Evolutionary conservation across 2,329 filamentous ascomycete genomes (phyloP), one percentile per base, ranked within the genome.

Genomic region (Fusarium euwallaceae): DNA sequence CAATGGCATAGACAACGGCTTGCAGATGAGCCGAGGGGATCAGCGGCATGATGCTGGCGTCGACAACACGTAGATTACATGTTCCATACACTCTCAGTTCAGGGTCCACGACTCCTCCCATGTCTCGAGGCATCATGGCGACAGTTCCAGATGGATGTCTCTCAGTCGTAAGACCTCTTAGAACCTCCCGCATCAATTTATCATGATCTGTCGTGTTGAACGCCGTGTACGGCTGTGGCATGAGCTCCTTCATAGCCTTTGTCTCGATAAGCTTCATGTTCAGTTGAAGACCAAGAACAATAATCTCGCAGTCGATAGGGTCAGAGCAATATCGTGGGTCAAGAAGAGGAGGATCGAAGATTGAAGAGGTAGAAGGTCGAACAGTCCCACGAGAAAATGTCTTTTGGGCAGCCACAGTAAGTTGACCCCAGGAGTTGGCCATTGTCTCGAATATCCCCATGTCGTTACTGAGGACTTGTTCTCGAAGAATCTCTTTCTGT

Each of bases 1-100:
- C 82, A 24, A 83, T 78, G 51, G 81, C 78, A 61, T 82, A 83
- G 10, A 82, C 78, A 11, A 78, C 79, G 16, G 79, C 77, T 62
- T 79, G 78, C 20, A 79, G 68, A 66, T 82, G 80, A 2, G 75
- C 75, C 5, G 78, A 76, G 8, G 66, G 71, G n/a, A 72, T 60
- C 17, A 80, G 29, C 11, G 79, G 78, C 43, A 80, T 77, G 63
- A 80, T 51, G 11, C 74, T 76, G 0, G 79, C 78, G 27, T 80
- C 78, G 5, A 74, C 73, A 22, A 80, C 67, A 24, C 78, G 76
- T n/a, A 80, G 63, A 2, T 72, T 71, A 2, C 70, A 67, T 3
- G 78, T 73, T 14, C 80, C 79, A 32, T 80, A 77, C 2, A 81
- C 80, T 1, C 59, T 73, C 12, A 81, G 73, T 20, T 74, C 61